phyloP scores from a whole-genome alignment of 2,329 filamentous ascomycete species.

The Diaporthe caulivora region DNA sequence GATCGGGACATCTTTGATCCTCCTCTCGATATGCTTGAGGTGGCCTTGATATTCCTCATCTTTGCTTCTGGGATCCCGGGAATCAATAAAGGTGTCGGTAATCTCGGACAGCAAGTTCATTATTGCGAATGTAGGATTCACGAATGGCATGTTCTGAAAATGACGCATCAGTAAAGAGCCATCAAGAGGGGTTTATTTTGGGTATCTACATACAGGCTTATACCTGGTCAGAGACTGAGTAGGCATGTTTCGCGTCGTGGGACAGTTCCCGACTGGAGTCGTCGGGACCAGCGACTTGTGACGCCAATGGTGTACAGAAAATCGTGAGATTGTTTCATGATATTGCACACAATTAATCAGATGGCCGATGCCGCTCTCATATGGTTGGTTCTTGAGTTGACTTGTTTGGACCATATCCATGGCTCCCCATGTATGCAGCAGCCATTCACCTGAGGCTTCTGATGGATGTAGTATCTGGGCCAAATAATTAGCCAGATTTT shows the following conservation, averaged over 20 bases:
- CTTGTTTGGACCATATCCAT: slow-evolving; percentile 10
- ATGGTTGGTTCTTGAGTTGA: background rate
- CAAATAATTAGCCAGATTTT: background rate
- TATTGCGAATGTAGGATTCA: slow-evolving; percentile 15
- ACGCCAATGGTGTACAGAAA: slow-evolving; percentile 10
- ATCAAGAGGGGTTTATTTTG: background rate
- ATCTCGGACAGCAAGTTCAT: background rate
- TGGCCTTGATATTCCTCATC: background rate
- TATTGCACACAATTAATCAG: slow-evolving; percentile 7
- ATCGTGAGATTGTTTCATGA: background rate
- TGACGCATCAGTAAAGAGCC: background rate
- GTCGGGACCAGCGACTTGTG: background rate
- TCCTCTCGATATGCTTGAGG: background rate
- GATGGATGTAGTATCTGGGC: background rate
- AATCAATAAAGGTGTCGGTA: slow-evolving; percentile 1
- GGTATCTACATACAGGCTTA: background rate
- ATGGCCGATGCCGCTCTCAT: background rate
- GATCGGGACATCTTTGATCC: background rate
- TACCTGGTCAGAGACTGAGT: background rate
- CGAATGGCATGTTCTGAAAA: background rate
- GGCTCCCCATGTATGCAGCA: background rate
- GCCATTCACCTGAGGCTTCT: slow-evolving; percentile 2
- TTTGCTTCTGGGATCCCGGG: background rate
- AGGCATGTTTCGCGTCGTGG: background rate
- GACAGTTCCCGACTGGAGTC: background rate